Base-by-base conservation (phyloP, 371 early-diverging fungal genomes). In the Syncephalastrum racemosum region DNA sequence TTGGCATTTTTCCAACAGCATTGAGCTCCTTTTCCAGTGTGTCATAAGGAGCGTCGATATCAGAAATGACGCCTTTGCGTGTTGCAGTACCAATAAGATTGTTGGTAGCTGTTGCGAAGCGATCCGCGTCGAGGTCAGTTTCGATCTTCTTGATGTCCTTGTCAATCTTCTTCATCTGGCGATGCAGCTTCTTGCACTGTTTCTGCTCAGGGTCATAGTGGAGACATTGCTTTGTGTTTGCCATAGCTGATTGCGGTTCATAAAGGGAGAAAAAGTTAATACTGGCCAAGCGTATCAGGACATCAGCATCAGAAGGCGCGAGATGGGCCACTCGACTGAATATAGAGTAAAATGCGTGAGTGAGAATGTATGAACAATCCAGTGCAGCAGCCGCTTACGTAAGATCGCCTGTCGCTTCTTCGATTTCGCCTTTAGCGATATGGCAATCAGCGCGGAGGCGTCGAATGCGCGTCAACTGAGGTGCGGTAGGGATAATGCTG, bases 141-240 rank as follows among this genome's bases (percentile, higher is more conserved):
- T 81, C 78, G 14, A 89, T 68, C 62, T 81, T 83, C 44, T 74
- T 68, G 19, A 95, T 58, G 4, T 76, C 77, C 66, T 93, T 93
- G 48, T 92, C 90, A n/a, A 89, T 70, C 44, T 84, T 84, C 60
- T 93, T 94, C 25, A 95, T 63, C 47, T 75, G 69, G 16, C 81
- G 66, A 70, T 91, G 93, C 2, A 87, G 59, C 4, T 66, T 67
- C 70, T 92, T 93, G 76, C 96, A 97, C 46, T 73, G 54, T 67
- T 89, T 90, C 66, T 94, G 84, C 49, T 97, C 97, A 0, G 95
- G 96, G 63, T 97, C 97, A 18, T 85, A 86, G 40, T 87, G 84
- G 12, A 96, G 71, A 63, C 96, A 96, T 53, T 90, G 89, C 56
- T 94, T 93, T 45, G 90, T 76, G 59, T 84, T 77, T 1, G 79